Percentiles rank a stretch among this genome's conserved stretches.
phyloP scores from a whole-genome alignment of 805 yeast species.

The Ascoidea asiatica region DNA sequence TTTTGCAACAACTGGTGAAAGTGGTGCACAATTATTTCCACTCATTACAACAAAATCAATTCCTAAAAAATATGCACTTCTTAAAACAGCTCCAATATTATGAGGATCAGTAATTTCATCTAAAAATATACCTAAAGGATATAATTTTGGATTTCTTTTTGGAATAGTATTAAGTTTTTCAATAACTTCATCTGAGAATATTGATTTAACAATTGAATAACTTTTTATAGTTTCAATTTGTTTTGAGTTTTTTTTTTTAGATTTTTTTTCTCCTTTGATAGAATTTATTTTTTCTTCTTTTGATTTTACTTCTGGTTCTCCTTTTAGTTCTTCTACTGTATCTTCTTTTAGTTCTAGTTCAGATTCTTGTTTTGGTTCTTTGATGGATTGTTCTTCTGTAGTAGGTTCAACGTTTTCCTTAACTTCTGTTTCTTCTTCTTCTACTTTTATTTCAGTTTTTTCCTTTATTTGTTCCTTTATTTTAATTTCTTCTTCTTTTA shows the following conservation, averaged over 20 bases:
- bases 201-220: neutral
- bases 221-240: neutral
- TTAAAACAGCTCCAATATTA: slow-evolving; percentile 41
- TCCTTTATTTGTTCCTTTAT: neutral
- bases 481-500: slow-evolving; percentile 2
- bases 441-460: neutral
- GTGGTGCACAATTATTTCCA: slow-evolving; percentile 42
- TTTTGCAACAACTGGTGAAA: slow-evolving; percentile 69
- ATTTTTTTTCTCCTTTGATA: neutral
- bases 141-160: slow-evolving; percentile 4
- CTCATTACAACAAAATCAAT: slow-evolving; percentile 42
- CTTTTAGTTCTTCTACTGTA: neutral
- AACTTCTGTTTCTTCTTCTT: neutral
- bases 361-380: neutral
- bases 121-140: slow-evolving; percentile 37
- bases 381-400: neutral
- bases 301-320: slow-evolving; percentile 1
- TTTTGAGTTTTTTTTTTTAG: neutral
- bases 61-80: slow-evolving; percentile 45
- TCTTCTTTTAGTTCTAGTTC: neutral
- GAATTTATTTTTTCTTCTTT: slow-evolving; percentile 1
- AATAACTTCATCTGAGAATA: neutral
- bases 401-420: neutral
- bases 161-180: neutral
- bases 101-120: slow-evolving; percentile 50